Base-by-base conservation (phyloP, 1,284 basidiomycete species). In the Cystobasidiaceae sp. region DNA sequence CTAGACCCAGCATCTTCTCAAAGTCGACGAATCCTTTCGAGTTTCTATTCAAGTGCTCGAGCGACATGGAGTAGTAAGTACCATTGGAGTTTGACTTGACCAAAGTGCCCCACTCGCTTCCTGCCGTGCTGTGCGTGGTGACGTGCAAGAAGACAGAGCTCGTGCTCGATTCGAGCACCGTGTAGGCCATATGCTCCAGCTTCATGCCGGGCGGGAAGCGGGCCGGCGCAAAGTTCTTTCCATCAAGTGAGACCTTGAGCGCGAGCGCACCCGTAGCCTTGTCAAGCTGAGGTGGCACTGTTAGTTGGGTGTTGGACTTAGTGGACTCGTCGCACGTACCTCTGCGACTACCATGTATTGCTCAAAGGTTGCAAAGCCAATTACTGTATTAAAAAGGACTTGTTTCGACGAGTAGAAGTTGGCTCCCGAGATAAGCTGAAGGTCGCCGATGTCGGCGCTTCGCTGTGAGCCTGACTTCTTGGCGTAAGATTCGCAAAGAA, bases 51-150 rank as follows among this genome's bases (percentile, higher is more conserved):
- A 92, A 94, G 72, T 91, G 83, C 71, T 90, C 88, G 51, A 89
- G 75, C 0, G 92, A 90, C 17, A 93, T 76, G 27, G 89, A 85
- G 75, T 91, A 98, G 80, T 97, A 97, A 0, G 96, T 98, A 34
- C 94, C 94, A 74, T 98, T 98, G 45, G 89, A 96, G 78, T 98
- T 97, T 49, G 91, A 96, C 78, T 93, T 97, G 75, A 98, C 86
- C 71, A 98, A 86, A 72, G 85, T 88, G 51, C 94, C 94, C 86
- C 89, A 97, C 75, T 83, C 90, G 6, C 85, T 87, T 17, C 80
- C 82, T 0, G 83, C 82, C 15, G 82, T 80, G 61, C 88, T 83
- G 34, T 89, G 90, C 78, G 90, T 94, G 0, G 96, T 97, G 79
- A 96, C 89, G 73, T 96, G 93, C 23, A 98, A 77, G 83, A 98